Evolutionary conservation across 305 asterid genomes (phyloP).

Genomic region (Fraxinus paxiana): DNA sequence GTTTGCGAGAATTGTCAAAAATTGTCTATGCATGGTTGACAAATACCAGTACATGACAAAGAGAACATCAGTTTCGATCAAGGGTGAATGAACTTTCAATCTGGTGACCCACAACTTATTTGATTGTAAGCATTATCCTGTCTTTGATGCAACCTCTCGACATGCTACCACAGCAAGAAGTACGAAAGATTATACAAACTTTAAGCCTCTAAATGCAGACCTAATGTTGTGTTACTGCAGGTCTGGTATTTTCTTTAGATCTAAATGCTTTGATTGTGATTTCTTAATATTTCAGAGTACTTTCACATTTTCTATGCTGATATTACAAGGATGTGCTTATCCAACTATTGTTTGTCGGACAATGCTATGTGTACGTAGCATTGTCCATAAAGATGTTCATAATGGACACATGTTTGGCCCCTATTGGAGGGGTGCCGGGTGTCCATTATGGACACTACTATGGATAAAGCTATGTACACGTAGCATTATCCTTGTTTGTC

Average conservation of each 20-base stretch:
- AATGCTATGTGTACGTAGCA: too few species aligned
- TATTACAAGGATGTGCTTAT: background rate
- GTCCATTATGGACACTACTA: too few species aligned
- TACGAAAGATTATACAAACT: background rate
- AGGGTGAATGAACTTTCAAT: background rate
- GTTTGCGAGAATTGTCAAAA: background rate
- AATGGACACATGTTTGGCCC: too few species aligned
- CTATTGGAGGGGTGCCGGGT: too few species aligned
- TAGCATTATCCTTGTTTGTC: background rate
- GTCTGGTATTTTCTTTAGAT: background rate
- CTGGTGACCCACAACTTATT: background rate
- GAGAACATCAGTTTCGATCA: background rate
- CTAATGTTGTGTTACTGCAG: background rate
- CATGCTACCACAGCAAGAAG: background rate
- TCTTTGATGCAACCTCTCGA: background rate
- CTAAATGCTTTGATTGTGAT: background rate
- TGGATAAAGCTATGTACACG: too few species aligned
- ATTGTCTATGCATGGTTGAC: background rate
- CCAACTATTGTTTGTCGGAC: background rate
- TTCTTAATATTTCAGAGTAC: background rate
- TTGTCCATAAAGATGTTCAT: too few species aligned
- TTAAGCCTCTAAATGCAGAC: background rate
- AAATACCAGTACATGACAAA: background rate
- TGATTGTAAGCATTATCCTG: conserved; percentile 4
- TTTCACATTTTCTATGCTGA: background rate